Evolutionary conservation across 768 basidiomycete genomes (phyloP).

Genomic region (Lactarius hengduanensis): DNA sequence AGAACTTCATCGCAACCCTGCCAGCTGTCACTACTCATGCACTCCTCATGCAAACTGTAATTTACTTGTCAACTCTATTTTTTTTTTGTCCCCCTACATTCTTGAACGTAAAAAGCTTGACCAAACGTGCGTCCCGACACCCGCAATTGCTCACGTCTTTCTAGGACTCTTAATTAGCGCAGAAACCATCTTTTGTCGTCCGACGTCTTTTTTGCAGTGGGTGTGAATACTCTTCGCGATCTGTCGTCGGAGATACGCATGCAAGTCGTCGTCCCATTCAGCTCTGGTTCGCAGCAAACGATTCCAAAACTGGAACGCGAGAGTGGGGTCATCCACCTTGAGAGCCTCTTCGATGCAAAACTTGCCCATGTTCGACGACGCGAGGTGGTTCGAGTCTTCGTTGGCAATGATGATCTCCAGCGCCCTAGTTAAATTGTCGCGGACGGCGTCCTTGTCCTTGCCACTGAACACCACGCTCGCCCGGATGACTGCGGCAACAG

Average conservation of each 20-base stretch:
- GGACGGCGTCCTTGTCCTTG: slow-evolving; percentile 31
- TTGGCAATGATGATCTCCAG: slow-evolving; percentile 44
- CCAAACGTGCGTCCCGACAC: neutral
- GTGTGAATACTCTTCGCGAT: slow-evolving; percentile 41
- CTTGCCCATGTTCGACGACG: slow-evolving; percentile 50
- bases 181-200: slow-evolving; percentile 35
- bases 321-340: slow-evolving; percentile 44
- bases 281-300: slow-evolving; percentile 44
- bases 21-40: slow-evolving; percentile 19
- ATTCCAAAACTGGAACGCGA: slow-evolving; percentile 64
- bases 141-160: neutral
- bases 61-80: slow-evolving; percentile 24
- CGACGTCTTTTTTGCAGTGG: slow-evolving; percentile 34
- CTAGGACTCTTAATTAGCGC: slow-evolving; percentile 37
- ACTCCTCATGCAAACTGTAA: slow-evolving; percentile 1
- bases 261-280: slow-evolving; percentile 50
- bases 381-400: slow-evolving; percentile 37
- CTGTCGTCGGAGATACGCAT: slow-evolving; percentile 42
- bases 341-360: slow-evolving; percentile 53
- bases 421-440: slow-evolving; percentile 42
- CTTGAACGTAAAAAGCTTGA: slow-evolving; percentile 13
- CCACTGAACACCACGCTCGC: slow-evolving; percentile 31
- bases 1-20: slow-evolving; percentile 11
- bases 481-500: slow-evolving; percentile 36
- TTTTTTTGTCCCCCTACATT: slow-evolving; percentile 10